These are phyloP conservation scores for Dianthus caryophyllus DNA, from an alignment of 148 eudicot genomes.

Conservation along the genomic window DNA sequence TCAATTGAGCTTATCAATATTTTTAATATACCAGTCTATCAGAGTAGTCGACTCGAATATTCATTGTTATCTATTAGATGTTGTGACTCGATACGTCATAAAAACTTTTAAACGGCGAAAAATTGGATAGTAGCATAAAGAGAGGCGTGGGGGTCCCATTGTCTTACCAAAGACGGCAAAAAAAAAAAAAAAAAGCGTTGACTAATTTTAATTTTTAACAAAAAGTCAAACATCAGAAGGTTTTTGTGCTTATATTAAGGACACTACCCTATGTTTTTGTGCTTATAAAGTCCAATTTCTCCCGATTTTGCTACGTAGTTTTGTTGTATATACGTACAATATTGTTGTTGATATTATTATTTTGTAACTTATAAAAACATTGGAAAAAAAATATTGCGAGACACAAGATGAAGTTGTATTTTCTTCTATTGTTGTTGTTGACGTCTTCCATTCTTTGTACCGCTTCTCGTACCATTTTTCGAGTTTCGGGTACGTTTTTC, in stretches of 20 bases:
- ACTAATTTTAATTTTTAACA: background rate
- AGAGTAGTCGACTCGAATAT: too few relatives aligned
- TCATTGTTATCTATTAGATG: too few relatives aligned
- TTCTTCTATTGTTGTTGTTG: background rate
- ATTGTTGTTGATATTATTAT: too few relatives aligned
- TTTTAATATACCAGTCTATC: too few relatives aligned
- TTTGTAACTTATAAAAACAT: too few relatives aligned
- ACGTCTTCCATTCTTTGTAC: background rate
- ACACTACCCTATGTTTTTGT: background rate
- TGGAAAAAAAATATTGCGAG: too few relatives aligned
- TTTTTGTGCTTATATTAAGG: background rate
- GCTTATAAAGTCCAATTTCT: slow-evolving; percentile 13
- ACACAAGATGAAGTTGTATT: too few relatives aligned
- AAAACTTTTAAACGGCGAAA: too few relatives aligned
- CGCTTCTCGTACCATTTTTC: background rate
- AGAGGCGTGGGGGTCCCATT: background rate
- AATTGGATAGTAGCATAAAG: too few relatives aligned
- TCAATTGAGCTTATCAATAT: too few relatives aligned
- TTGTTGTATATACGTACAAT: background rate
- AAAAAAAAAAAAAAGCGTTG: slow-evolving; percentile 4
- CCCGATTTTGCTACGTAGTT: background rate
- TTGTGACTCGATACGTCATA: too few relatives aligned
- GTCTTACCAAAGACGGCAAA: slow-evolving; percentile 13
- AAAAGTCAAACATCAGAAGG: background rate
- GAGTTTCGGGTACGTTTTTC: background rate